Evolutionary conservation across 495 filamentous ascomycete genomes (phyloP).

Genomic region (Hypomontagnella submonticulosa): DNA sequence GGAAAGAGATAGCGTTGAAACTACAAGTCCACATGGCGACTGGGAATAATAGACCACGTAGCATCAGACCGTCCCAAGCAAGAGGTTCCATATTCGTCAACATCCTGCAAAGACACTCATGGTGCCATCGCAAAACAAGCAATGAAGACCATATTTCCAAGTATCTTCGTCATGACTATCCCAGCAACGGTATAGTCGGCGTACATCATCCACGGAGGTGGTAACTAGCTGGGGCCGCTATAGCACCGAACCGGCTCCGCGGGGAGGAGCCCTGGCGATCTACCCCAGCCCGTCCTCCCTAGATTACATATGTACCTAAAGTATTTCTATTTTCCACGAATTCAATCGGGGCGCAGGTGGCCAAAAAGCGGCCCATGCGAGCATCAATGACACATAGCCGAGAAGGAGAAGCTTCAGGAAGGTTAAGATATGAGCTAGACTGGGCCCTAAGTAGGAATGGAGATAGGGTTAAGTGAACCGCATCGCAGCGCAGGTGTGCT

Average conservation of each 20-base stretch:
- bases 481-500: constrained; percentile 13
- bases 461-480: constrained; percentile 21
- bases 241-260: constrained; percentile 7
- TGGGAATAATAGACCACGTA: too few relatives aligned
- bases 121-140: too few relatives aligned
- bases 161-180: too few relatives aligned
- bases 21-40: too few relatives aligned
- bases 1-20: too few relatives aligned
- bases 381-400: background rate
- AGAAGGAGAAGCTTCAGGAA: background rate
- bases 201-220: constrained; percentile 3
- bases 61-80: too few relatives aligned
- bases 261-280: constrained; percentile 6
- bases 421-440: constrained; percentile 1
- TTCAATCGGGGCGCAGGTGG: background rate
- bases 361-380: background rate
- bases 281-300: background rate
- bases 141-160: too few relatives aligned
- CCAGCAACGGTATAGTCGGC: background rate
- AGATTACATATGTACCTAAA: background rate
- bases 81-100: too few relatives aligned
- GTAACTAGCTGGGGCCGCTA: constrained; percentile 7
- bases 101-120: too few relatives aligned
- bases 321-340: constrained; percentile 11
- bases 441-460: constrained; percentile 4